Conservation (phyloP, 1,284 basidiomycete species). For the Ceratobasidium theobromae region DNA sequence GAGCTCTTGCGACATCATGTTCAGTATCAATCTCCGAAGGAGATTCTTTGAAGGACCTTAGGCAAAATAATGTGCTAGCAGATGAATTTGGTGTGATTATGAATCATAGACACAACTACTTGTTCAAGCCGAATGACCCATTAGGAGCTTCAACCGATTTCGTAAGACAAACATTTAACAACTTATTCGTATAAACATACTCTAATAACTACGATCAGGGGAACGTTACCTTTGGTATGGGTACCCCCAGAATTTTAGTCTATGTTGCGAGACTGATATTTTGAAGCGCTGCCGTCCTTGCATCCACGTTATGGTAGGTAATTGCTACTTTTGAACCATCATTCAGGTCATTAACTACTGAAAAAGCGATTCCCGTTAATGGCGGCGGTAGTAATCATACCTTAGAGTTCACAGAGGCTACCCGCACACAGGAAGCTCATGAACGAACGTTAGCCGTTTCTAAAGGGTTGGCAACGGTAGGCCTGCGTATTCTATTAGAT, state of each 20-base stretch:
- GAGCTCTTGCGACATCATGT: constrained; percentile 69
- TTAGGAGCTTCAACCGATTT: constrained; percentile 70
- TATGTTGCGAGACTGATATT: not conserved
- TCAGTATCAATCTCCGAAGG: constrained; percentile 52
- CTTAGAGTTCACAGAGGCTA: constrained; percentile 59
- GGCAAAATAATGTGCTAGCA: constrained; percentile 55
- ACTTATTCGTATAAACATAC: not conserved
- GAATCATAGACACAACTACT: constrained; percentile 53
- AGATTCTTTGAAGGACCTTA: constrained; percentile 55
- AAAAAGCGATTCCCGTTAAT: constrained; percentile 63
- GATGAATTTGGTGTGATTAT: constrained; percentile 46
- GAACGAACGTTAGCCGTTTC: constrained; percentile 56
- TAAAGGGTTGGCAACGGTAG: constrained; percentile 62
- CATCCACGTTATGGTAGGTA: constrained; percentile 61
- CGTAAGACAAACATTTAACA: constrained; percentile 52
- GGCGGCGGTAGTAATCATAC: constrained; percentile 68
- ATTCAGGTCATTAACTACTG: not conserved
- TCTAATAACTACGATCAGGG: constrained; percentile 49
- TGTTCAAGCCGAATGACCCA: constrained; percentile 52
- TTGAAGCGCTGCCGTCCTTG: constrained; percentile 59
- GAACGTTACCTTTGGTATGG: constrained; percentile 60
- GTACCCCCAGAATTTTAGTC: constrained; percentile 32
- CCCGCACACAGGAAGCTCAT: constrained; percentile 63
- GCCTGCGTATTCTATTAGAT: constrained; percentile 59
- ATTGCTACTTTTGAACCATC: not conserved